These are phyloP conservation scores for Trichoderma reesei DNA, from an alignment of 495 filamentous ascomycete species.

Conservation along the genomic window DNA sequence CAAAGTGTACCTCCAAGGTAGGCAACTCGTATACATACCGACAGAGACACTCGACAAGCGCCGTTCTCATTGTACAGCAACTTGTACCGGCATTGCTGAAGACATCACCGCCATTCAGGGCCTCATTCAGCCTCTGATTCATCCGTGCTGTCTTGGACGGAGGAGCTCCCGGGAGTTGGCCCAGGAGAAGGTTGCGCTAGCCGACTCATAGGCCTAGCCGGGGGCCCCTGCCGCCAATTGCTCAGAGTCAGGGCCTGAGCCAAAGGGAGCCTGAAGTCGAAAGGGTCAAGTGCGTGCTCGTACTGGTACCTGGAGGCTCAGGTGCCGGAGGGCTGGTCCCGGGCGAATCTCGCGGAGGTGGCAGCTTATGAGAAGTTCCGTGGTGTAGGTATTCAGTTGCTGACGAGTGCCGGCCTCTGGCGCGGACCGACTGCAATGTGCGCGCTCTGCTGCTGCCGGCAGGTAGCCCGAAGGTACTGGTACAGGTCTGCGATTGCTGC, in stretches of 20 bases:
- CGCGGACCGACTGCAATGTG: not conserved
- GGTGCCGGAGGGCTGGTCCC: not conserved
- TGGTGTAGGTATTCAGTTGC: no score
- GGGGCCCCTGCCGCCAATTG: not conserved
- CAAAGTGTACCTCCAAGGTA: no score
- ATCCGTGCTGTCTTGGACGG: not conserved
- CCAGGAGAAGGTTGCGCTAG: not conserved
- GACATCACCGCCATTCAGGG: not conserved
- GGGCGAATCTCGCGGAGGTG: no score
- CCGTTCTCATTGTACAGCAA: no score
- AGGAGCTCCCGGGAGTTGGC: not conserved
- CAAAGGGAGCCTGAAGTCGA: no score
- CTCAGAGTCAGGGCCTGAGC: not conserved
- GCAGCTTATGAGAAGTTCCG: no score
- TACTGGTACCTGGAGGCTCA: not conserved
- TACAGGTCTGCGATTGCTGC: not conserved
- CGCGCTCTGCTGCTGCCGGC: not conserved
- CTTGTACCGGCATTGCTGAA: no score
- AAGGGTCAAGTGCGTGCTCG: no score
- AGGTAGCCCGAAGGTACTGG: not conserved
- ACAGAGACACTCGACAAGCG: no score
- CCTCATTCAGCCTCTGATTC: not conserved
- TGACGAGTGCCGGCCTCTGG: no score
- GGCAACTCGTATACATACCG: no score
- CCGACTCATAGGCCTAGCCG: conserved; percentile 1